Percentiles rank a stretch among this genome's conserved stretches.
These are phyloP conservation scores for Podaxis pistillaris DNA, from an alignment of 768 basidiomycete genomes.

Conservation along the genomic window DNA sequence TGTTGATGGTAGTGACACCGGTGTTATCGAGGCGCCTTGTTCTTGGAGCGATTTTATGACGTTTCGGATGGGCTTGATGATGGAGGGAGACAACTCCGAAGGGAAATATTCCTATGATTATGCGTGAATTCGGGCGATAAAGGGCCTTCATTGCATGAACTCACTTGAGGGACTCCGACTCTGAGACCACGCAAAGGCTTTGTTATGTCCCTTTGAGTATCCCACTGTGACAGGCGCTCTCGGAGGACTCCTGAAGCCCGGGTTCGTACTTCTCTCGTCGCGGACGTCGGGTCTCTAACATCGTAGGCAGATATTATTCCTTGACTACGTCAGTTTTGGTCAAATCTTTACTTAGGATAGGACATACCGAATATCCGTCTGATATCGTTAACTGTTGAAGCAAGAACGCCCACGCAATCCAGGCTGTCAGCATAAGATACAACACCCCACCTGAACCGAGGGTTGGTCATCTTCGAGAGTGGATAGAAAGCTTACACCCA, in stretches of 20 bases:
- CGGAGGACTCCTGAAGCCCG: constrained; percentile 18
- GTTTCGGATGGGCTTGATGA: constrained; percentile 43
- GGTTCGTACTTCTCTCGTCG: constrained; percentile 35
- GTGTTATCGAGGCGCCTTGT: constrained; percentile 64
- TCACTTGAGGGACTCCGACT: constrained; percentile 75
- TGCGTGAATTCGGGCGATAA: not conserved
- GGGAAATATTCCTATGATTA: constrained; percentile 74
- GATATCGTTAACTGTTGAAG: constrained; percentile 47
- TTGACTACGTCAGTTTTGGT: constrained; percentile 16
- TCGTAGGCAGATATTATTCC: constrained; percentile 60
- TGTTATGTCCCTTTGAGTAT: not conserved
- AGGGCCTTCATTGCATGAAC: not conserved
- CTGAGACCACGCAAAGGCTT: constrained; percentile 48
- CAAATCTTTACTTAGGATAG: not conserved
- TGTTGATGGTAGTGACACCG: constrained; percentile 71
- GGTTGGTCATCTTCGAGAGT: not conserved
- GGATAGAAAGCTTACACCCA: constrained; percentile 28
- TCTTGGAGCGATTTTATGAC: constrained; percentile 38
- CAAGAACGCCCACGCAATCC: constrained; percentile 90
- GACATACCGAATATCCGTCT: constrained; percentile 62
- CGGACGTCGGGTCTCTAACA: constrained; percentile 72
- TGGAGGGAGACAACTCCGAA: constrained; percentile 48
- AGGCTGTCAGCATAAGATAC: constrained; percentile 93
- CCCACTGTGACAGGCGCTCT: constrained; percentile 15
- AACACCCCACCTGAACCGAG: constrained; percentile 70